These are phyloP conservation scores for Medicago ruthenica DNA, from an alignment of 306 rosid species.

Conservation along the genomic window DNA sequence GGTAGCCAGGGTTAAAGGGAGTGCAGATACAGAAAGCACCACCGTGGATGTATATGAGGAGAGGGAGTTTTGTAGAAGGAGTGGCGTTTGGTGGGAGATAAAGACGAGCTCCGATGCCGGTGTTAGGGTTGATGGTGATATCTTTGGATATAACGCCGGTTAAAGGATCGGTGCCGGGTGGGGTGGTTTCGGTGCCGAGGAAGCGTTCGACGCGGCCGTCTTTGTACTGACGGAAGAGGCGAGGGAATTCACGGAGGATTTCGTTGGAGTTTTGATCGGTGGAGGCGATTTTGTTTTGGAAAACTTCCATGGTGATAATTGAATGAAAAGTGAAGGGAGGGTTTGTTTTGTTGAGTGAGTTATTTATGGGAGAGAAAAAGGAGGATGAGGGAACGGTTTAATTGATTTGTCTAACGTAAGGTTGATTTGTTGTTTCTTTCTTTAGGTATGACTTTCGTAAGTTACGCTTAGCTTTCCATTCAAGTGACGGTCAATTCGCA, in stretches of 20 bases:
- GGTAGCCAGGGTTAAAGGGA: slow-evolving; percentile 52
- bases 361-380: not conserved
- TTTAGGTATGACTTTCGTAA: not conserved
- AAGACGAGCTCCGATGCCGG: slow-evolving; percentile 57
- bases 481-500: not conserved
- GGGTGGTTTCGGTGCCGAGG: slow-evolving; percentile 46
- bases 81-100: slow-evolving; percentile 54
- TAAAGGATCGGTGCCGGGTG: slow-evolving; percentile 47
- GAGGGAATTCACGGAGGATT: slow-evolving; percentile 48
- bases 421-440: not conserved
- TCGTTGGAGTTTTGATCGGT: slow-evolving; percentile 3
- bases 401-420: not conserved
- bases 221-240: slow-evolving; percentile 55
- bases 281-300: no score
- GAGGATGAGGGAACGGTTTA: not conserved
- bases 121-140: slow-evolving; percentile 49
- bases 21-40: slow-evolving; percentile 63
- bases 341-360: not conserved
- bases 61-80: slow-evolving; percentile 47
- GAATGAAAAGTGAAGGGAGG: not conserved
- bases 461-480: not conserved
- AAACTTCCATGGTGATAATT: slow-evolving; percentile 27
- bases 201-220: slow-evolving; percentile 66
- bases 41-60: slow-evolving; percentile 72
- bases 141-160: slow-evolving; percentile 67